A percentile compares a stretch with the other conserved stretches of the same genome.
These are phyloP conservation scores for Trichoderma citrinoviride DNA, from an alignment of 2,329 filamentous ascomycete species.

Conservation along the genomic window DNA sequence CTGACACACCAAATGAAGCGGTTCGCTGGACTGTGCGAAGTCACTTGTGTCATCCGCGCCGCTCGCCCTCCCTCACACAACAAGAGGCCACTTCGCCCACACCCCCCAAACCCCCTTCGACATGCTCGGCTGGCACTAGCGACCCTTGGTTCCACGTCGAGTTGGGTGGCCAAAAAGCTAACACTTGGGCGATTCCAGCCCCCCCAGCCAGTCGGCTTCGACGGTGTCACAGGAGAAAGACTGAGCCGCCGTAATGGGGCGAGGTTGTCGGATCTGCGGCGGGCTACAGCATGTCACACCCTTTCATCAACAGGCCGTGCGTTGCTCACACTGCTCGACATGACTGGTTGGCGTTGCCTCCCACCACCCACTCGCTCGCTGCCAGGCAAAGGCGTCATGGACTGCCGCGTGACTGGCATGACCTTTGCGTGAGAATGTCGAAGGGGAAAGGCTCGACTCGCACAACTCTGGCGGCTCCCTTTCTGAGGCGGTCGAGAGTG, in stretches of 20 bases:
- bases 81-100: slow-evolving; percentile 22
- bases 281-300: slow-evolving; percentile 20
- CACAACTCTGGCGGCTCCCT: background rate
- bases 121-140: slow-evolving; percentile 32
- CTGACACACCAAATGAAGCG: slow-evolving; percentile 49
- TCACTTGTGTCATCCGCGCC: slow-evolving; percentile 32
- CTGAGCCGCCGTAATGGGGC: slow-evolving; percentile 23
- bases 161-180: slow-evolving; percentile 16
- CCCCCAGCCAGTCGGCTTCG: slow-evolving; percentile 22
- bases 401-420: slow-evolving; percentile 20
- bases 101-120: slow-evolving; percentile 26
- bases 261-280: slow-evolving; percentile 23
- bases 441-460: slow-evolving; percentile 14
- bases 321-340: background rate
- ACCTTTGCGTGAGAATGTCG: slow-evolving; percentile 3
- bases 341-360: slow-evolving; percentile 2
- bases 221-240: slow-evolving; percentile 22
- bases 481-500: background rate
- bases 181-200: slow-evolving; percentile 23
- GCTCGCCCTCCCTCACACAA: slow-evolving; percentile 25
- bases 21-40: slow-evolving; percentile 31
- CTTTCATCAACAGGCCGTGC: slow-evolving; percentile 11
- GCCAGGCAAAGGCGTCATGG: slow-evolving; percentile 19
- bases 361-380: slow-evolving; percentile 16
- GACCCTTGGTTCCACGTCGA: slow-evolving; percentile 25